A percentile compares a stretch with the other conserved stretches of the same genome.
These are phyloP conservation scores for Leccinum imitatum DNA, from an alignment of 768 basidiomycete species.

Conservation along the genomic window DNA sequence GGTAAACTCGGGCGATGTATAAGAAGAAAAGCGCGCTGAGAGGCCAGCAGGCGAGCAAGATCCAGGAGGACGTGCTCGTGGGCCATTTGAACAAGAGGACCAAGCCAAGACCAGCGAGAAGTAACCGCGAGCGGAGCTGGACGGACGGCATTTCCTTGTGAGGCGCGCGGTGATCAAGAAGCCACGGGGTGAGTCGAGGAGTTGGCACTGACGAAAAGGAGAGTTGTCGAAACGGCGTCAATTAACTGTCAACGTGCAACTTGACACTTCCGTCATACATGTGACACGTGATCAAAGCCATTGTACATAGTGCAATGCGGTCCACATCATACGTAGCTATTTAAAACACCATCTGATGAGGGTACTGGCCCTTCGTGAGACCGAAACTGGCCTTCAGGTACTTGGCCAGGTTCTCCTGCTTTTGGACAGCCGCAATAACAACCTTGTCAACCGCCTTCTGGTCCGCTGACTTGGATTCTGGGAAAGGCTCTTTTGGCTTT, in stretches of 20 bases:
- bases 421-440: conserved; percentile 82
- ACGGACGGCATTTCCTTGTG: conserved; percentile 9
- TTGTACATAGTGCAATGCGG: conserved; percentile 13
- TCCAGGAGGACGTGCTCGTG: conserved; percentile 33
- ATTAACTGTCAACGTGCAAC: background rate
- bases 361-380: conserved; percentile 95
- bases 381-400: conserved; percentile 94
- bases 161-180: conserved; percentile 5
- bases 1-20: conserved; percentile 61
- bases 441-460: conserved; percentile 87
- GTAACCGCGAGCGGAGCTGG: conserved; percentile 5
- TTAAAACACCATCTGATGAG: conserved; percentile 93
- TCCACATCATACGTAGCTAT: conserved; percentile 2
- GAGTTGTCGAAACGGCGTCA: background rate
- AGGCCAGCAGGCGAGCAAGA: conserved; percentile 47
- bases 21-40: conserved; percentile 52
- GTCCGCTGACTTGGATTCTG: conserved; percentile 83
- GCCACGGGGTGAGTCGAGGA: background rate
- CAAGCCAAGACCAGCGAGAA: conserved; percentile 15
- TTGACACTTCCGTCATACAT: background rate
- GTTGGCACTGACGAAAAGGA: conserved; percentile 2
- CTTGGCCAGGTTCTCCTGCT: conserved; percentile 86
- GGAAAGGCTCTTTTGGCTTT: conserved; percentile 83
- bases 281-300: conserved; percentile 22
- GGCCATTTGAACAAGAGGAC: conserved; percentile 23